phyloP scores from a whole-genome alignment of 78 protist species.

The Speleostelium caveatum region DNA sequence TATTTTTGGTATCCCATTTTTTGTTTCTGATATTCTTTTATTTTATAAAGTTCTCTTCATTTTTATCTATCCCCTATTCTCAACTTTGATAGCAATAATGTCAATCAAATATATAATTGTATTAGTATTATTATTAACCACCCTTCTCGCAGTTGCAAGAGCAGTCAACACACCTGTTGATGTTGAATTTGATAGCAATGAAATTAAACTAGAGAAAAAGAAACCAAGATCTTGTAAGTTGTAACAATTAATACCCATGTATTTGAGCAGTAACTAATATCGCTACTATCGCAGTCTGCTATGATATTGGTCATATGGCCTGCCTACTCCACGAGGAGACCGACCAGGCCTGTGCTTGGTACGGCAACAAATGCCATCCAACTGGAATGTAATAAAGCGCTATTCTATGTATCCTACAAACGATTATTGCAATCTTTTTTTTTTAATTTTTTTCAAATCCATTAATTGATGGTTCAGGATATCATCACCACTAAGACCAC shows the following conservation, averaged over 20 bases:
- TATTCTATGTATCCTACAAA: too few species aligned
- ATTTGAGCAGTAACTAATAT: not conserved
- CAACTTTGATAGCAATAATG: too few species aligned
- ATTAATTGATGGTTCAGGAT: too few species aligned
- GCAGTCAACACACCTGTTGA: not conserved
- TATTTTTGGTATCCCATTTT: too few species aligned
- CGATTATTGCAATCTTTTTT: too few species aligned
- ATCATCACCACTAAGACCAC: too few species aligned
- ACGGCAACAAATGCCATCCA: constrained; percentile 7
- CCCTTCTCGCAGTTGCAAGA: not conserved
- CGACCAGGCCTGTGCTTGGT: not conserved
- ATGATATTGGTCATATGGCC: constrained; percentile 1
- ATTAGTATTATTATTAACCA: not conserved
- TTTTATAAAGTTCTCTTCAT: too few species aligned
- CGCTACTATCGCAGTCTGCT: not conserved
- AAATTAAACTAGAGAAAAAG: not conserved
- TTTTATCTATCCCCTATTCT: too few species aligned
- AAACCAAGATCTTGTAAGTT: not conserved
- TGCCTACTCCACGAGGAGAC: not conserved
- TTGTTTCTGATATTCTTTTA: too few species aligned
- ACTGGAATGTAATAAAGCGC: too few species aligned
- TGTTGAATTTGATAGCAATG: not conserved
- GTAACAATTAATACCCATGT: not conserved
- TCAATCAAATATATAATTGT: constrained; percentile 2
- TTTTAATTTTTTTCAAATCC: too few species aligned